These are phyloP conservation scores for Cinnamomum micranthum DNA, from an alignment of 164 flowering plant species.

Conservation along the genomic window DNA sequence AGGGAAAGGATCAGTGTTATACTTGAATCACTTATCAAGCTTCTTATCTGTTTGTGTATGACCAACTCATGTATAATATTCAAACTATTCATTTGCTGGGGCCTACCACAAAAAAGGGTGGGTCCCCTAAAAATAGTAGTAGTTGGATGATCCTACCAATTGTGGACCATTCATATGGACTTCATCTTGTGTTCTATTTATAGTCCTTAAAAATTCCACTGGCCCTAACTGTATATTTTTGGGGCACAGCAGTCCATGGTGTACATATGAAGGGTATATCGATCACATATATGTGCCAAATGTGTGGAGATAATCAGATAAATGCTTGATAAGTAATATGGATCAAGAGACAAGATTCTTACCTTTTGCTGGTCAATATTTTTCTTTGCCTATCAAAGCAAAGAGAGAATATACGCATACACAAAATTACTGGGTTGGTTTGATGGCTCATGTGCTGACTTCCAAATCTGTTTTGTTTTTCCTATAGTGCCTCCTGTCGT, in stretches of 20 bases:
- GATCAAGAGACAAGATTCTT: not conserved
- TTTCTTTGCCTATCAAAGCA: not conserved
- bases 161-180: not conserved
- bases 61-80: not conserved
- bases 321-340: not conserved
- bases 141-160: not conserved
- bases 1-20: not conserved
- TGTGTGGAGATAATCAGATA: no score
- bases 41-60: no score
- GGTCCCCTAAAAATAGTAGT: not conserved
- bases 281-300: not conserved
- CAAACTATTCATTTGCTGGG: not conserved
- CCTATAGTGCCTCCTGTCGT: constrained; percentile 89
- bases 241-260: not conserved
- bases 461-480: not conserved
- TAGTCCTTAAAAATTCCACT: not conserved
- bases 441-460: not conserved
- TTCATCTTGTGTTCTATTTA: no score
- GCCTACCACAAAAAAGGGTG: not conserved
- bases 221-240: not conserved
- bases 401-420: not conserved
- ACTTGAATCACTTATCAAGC: not conserved
- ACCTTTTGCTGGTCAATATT: not conserved
- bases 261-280: no score
- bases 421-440: not conserved